These are phyloP conservation scores for Xylaria sp. DNA, from an alignment of 2,329 filamentous ascomycete genomes.

Conservation along the genomic window DNA sequence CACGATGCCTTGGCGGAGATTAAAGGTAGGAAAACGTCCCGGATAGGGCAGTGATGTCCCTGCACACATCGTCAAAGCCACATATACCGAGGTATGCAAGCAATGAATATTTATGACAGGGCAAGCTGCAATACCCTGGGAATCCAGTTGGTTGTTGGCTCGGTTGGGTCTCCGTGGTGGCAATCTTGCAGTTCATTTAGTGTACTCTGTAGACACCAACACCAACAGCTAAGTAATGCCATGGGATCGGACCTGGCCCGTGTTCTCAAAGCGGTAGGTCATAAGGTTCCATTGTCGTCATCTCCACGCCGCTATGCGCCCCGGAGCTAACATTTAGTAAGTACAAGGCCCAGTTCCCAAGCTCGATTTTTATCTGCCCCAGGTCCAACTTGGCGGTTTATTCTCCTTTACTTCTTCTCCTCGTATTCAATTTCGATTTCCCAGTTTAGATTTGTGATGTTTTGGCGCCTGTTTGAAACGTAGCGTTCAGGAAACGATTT, in stretches of 20 bases:
- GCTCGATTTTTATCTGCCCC: constrained; percentile 11
- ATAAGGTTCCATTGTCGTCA: constrained; percentile 5
- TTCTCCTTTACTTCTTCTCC: constrained; percentile 12
- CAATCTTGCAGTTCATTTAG: constrained; percentile 19
- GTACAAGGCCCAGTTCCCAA: constrained; percentile 12
- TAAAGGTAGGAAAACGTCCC: constrained; percentile 17
- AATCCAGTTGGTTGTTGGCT: constrained; percentile 1
- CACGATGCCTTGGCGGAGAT: constrained; percentile 14
- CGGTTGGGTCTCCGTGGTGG: constrained; percentile 8
- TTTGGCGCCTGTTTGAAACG: constrained; percentile 20
- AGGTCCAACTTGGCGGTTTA: neutral
- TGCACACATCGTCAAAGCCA: neutral
- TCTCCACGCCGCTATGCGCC: neutral
- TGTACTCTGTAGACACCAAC: constrained; percentile 1
- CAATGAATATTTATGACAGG: constrained; percentile 3
- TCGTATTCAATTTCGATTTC: constrained; percentile 9
- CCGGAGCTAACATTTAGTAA: constrained; percentile 24
- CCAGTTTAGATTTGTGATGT: neutral
- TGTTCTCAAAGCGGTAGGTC: constrained; percentile 35
- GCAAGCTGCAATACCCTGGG: neutral
- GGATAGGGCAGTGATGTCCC: constrained; percentile 11
- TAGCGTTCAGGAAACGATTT: constrained; percentile 2
- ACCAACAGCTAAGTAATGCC: neutral
- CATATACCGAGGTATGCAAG: neutral
- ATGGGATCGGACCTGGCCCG: constrained; percentile 23